Percentiles rank a stretch among this genome's conserved stretches.
phyloP scores from a whole-genome alignment of 768 basidiomycete species.

The Leccinum truebloodii region DNA sequence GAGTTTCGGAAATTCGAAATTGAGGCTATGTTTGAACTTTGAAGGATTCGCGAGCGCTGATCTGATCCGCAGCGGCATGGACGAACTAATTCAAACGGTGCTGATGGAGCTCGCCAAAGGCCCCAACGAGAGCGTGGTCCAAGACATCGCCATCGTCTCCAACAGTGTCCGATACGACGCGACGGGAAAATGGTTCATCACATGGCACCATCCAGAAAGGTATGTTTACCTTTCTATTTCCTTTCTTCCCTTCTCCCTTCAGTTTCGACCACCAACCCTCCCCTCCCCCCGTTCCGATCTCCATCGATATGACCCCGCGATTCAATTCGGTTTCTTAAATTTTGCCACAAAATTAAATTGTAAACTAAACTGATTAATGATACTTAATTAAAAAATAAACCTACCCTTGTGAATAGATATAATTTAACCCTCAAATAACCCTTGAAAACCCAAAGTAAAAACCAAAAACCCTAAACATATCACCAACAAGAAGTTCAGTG shows the following conservation, averaged over 20 bases:
- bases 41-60: constrained; percentile 2
- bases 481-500: no score
- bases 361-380: no score
- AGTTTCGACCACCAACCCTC: neutral
- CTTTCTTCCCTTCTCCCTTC: neutral
- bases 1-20: no score
- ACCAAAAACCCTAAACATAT: no score
- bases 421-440: no score
- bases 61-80: constrained; percentile 71
- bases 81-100: constrained; percentile 88
- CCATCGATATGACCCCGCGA: neutral
- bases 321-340: neutral
- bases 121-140: constrained; percentile 54
- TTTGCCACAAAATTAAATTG: constrained; percentile 23
- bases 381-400: no score
- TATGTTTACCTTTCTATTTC: constrained; percentile 29
- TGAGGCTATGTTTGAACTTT: neutral
- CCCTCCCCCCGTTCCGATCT: neutral
- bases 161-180: constrained; percentile 81
- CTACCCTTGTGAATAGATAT: no score
- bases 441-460: no score
- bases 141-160: constrained; percentile 87
- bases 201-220: constrained; percentile 89
- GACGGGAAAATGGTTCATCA: constrained; percentile 67
- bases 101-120: constrained; percentile 71